phyloP scores from a whole-genome alignment of 495 filamentous ascomycete genomes.

The Hypoxylon cercidicola region DNA sequence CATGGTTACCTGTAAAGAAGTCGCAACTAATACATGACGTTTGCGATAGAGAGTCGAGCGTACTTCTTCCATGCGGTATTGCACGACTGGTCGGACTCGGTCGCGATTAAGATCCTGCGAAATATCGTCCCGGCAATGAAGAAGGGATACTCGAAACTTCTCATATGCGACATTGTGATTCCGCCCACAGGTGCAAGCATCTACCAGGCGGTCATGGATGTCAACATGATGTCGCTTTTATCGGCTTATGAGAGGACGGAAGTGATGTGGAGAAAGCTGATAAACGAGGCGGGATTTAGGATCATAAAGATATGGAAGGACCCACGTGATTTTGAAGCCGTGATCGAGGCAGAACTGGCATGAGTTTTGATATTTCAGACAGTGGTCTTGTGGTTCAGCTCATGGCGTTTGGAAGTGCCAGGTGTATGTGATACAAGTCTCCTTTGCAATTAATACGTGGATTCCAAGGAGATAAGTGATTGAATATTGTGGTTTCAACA shows the following conservation, averaged over 20 bases:
- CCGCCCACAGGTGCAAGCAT: slow-evolving; percentile 36
- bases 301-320: slow-evolving; percentile 54
- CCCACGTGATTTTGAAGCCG: slow-evolving; percentile 26
- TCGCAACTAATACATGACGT: slow-evolving; percentile 12
- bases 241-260: slow-evolving; percentile 52
- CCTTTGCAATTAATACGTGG: too few relatives aligned
- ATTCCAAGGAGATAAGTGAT: too few relatives aligned
- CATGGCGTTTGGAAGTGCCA: too few relatives aligned
- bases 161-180: slow-evolving; percentile 44
- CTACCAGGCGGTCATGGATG: slow-evolving; percentile 54
- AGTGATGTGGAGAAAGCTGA: slow-evolving; percentile 52
- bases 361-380: slow-evolving; percentile 5
- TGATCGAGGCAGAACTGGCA: slow-evolving; percentile 45
- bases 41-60: slow-evolving; percentile 48
- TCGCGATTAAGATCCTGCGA: slow-evolving; percentile 28
- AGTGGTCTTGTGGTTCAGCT: too few relatives aligned
- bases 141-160: slow-evolving; percentile 43
- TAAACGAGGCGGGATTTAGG: slow-evolving; percentile 54
- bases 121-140: slow-evolving; percentile 39
- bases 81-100: slow-evolving; percentile 21
- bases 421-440: too few relatives aligned
- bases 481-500: too few relatives aligned
- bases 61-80: slow-evolving; percentile 45
- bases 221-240: slow-evolving; percentile 57
- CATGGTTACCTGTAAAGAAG: not conserved